These are phyloP conservation scores for Cupressus sempervirens DNA, from an alignment of 75 land plant species.

Conservation along the genomic window DNA sequence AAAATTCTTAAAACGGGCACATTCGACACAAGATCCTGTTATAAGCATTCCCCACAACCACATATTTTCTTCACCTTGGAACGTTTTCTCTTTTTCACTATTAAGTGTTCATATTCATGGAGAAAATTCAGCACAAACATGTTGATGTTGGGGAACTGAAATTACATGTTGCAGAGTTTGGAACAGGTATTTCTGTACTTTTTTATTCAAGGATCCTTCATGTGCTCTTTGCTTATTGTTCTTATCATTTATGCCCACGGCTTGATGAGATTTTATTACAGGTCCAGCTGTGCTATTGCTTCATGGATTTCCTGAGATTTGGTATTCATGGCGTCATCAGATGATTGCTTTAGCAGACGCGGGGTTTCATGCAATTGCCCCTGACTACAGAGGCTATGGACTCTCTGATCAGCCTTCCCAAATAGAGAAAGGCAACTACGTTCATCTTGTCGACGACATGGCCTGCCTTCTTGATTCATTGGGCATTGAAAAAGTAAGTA, in stretches of 20 bases:
- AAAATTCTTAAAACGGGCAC: no score
- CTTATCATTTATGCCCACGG: no score
- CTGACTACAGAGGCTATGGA: constrained; percentile 67
- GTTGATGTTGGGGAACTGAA: no score
- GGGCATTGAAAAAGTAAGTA: constrained; percentile 11
- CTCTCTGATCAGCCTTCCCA: constrained; percentile 47
- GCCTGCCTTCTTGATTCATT: constrained; percentile 54
- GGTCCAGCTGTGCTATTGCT: constrained; percentile 45
- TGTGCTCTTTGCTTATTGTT: no score
- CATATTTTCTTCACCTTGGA: no score
- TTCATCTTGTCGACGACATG: constrained; percentile 49
- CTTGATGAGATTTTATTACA: background rate
- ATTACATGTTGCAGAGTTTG: no score
- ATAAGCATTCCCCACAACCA: no score
- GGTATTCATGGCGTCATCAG: constrained; percentile 83
- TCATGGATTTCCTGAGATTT: constrained; percentile 78
- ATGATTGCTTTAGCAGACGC: constrained; percentile 59
- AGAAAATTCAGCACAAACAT: constrained; percentile 7
- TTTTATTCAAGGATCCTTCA: no score
- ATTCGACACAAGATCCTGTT: no score
- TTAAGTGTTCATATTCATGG: background rate
- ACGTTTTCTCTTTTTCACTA: no score
- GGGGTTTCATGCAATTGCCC: constrained; percentile 59
- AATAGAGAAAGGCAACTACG: constrained; percentile 30
- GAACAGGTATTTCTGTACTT: no score